Evolutionary conservation across 768 basidiomycete genomes (phyloP), one percentile per base, ranked within the genome.

Genomic region (Obba rivulosa): DNA sequence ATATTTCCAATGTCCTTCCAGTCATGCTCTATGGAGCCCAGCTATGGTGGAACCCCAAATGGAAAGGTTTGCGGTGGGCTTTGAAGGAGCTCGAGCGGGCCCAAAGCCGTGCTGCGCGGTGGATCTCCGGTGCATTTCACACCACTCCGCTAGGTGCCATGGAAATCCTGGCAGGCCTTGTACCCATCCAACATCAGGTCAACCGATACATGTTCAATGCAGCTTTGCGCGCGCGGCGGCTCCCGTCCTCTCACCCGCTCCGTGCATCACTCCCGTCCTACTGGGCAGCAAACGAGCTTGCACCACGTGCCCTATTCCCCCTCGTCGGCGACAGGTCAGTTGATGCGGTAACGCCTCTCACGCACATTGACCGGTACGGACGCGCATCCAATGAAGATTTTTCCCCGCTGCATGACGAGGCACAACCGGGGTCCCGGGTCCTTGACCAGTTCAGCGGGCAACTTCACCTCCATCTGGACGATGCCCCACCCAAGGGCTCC

Each of bases 51-150:
- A 14, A 43, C 10, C 55, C 55, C 8, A n/a, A 31, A 1, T 48
- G 51, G 40, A 46, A 44, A 18, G 43, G 50, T 8, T 21, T 40
- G 8, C 48, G 52, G 44, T 50, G 40, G 40, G 37, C 37, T n/a
- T 3, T 42, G 4, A 25, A 38, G 1, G 43, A 28, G 21, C 36
- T 60, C 18, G 49, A 54, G 22, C 44, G 34, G n/a, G 55, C 52
- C 2, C 58, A 59, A 38, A 39, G 24, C 18, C 28, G 45, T 5
- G 57, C 55, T 1, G 46, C 49, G 7, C 24, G 53, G 16, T 57
- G 58, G 58, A 59, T 59, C 34, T 53, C 53, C 1, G 53, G 58
- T 8, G 46, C 43, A 3, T 59, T 59, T 31, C 31, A 47, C 10
- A 57, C 55, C n/a, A 54, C 55, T 9, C 58, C 58, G 4, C 38